Conservation (phyloP, 305 asterid genomes). For the Fraxinus baroniana region DNA sequence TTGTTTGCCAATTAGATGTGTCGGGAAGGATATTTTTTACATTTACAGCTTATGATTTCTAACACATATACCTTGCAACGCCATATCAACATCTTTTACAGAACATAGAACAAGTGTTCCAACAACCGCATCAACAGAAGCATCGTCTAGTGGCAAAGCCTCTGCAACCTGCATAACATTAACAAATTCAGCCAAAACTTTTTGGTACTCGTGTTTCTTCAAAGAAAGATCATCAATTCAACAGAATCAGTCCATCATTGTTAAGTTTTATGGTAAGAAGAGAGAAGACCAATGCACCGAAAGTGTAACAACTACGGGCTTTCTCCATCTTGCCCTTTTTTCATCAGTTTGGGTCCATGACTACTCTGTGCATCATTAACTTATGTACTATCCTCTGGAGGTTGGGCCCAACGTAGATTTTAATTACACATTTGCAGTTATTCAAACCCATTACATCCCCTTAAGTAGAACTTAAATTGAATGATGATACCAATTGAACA, state of each 20-base stretch:
- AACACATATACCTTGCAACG: slow-evolving; percentile 61
- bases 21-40: not conserved
- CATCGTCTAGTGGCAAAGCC: slow-evolving; percentile 74
- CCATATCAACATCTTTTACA: slow-evolving; percentile 61
- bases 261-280: not conserved
- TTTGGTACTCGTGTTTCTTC: not conserved
- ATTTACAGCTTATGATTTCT: not conserved
- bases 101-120: slow-evolving; percentile 91
- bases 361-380: not conserved
- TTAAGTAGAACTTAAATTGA: not conserved
- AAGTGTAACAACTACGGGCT: not conserved
- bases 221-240: not conserved
- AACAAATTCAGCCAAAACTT: not conserved
- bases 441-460: not conserved
- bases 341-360: not conserved
- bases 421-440: not conserved
- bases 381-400: not conserved
- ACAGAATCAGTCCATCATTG: not conserved
- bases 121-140: slow-evolving; percentile 82
- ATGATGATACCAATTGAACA: not conserved
- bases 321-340: not conserved
- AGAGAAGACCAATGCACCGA: not conserved
- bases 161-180: slow-evolving; percentile 65
- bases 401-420: not conserved
- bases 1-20: not conserved